These are phyloP conservation scores for Orbilia ellipsospora DNA, from an alignment of 2,329 filamentous ascomycete genomes.

Conservation along the genomic window DNA sequence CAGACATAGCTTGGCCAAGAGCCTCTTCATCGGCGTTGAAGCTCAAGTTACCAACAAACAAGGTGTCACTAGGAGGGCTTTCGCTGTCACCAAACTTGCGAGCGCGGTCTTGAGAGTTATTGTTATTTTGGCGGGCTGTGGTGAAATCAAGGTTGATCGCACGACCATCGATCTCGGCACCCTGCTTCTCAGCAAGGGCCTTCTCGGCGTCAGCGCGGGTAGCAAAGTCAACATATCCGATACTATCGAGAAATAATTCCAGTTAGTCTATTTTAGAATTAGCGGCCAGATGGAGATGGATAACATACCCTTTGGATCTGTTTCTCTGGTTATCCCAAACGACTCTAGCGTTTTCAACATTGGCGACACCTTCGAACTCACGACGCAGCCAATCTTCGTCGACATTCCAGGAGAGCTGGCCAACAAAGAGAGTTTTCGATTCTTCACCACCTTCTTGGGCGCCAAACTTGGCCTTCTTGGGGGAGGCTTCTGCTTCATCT, in stretches of 20 bases:
- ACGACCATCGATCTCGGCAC: conserved; percentile 78
- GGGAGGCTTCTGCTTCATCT: conserved; percentile 65
- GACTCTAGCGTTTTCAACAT: conserved; percentile 80
- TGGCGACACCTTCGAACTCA: conserved; percentile 86
- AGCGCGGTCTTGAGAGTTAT: conserved; percentile 71
- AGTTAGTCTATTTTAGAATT: conserved; percentile 48
- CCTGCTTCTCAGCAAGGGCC: conserved; percentile 80
- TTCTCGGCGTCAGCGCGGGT: conserved; percentile 74
- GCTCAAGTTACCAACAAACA: conserved; percentile 91
- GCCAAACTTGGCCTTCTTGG: conserved; percentile 77
- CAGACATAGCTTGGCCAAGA: conserved; percentile 78
- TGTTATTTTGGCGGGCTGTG: conserved; percentile 71
- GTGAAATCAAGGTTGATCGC: conserved; percentile 82
- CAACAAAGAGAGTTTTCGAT: conserved; percentile 81
- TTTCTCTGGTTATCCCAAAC: conserved; percentile 82
- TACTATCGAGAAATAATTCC: conserved; percentile 65
- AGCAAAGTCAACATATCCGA: conserved; percentile 91
- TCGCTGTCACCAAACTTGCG: conserved; percentile 79
- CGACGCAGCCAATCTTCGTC: conserved; percentile 88
- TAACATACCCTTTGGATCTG: conserved; percentile 79
- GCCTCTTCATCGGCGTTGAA: conserved; percentile 83
- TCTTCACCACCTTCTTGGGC: conserved; percentile 61
- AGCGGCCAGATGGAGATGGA: background rate
- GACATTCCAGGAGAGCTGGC: conserved; percentile 89
- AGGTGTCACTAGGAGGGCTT: conserved; percentile 83